phyloP scores from a whole-genome alignment of 73 alveolate species.

The Paraurostyla sp. region DNA sequence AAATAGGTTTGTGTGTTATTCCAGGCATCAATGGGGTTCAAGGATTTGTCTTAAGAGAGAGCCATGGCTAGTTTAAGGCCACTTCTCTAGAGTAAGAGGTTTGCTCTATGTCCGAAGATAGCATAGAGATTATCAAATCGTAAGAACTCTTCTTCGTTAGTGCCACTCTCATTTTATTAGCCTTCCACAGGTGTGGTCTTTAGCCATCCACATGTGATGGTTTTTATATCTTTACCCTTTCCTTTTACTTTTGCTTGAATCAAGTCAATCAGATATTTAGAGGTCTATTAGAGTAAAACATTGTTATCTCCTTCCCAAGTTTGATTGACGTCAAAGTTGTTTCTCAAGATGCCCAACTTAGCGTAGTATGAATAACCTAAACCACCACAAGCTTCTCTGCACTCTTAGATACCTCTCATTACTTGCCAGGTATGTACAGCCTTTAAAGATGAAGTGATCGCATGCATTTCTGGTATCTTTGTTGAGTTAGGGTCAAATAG shows the following conservation, averaged over 20 bases:
- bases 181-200: slow-evolving; percentile 49
- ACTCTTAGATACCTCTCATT: slow-evolving; percentile 53
- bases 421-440: slow-evolving; percentile 39
- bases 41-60: neutral
- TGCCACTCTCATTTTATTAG: neutral
- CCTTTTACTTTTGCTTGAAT: slow-evolving; percentile 41
- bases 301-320: slow-evolving; percentile 82
- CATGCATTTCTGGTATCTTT: slow-evolving; percentile 55
- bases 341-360: slow-evolving; percentile 44
- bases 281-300: slow-evolving; percentile 65
- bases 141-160: slow-evolving; percentile 1
- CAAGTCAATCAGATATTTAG: slow-evolving; percentile 55
- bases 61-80: slow-evolving; percentile 19
- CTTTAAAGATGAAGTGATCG: slow-evolving; percentile 63
- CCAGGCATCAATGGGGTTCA: slow-evolving; percentile 55
- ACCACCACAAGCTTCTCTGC: slow-evolving; percentile 81
- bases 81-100: slow-evolving; percentile 33
- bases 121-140: neutral
- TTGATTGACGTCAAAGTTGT: slow-evolving; percentile 59
- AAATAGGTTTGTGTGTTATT: slow-evolving; percentile 41
- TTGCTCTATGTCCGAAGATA: slow-evolving; percentile 18
- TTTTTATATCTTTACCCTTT: slow-evolving; percentile 30
- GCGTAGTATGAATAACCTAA: slow-evolving; percentile 73
- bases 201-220: slow-evolving; percentile 30
- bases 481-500: slow-evolving; percentile 44